phyloP scores from a whole-genome alignment of 2,329 filamentous ascomycete genomes.

The Kalmusia sp. region DNA sequence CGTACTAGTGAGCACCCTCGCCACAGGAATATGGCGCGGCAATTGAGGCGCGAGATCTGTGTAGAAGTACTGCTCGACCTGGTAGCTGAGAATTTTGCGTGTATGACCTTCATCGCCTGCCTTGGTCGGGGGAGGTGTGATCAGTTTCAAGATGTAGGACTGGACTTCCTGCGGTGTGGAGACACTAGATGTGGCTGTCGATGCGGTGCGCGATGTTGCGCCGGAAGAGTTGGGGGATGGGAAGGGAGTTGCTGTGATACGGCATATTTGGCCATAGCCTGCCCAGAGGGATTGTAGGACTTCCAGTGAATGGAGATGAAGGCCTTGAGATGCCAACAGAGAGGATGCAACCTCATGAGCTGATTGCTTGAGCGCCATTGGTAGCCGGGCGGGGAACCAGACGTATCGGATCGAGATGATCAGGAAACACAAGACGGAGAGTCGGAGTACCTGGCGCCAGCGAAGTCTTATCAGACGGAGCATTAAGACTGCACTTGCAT shows the following conservation, averaged over 20 bases:
- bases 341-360: slow-evolving; percentile 31
- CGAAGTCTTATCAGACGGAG: neutral
- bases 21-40: slow-evolving; percentile 54
- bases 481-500: neutral
- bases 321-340: slow-evolving; percentile 32
- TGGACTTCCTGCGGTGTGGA: slow-evolving; percentile 25
- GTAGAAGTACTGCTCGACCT: slow-evolving; percentile 73
- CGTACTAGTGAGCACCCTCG: slow-evolving; percentile 58
- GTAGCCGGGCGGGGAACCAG: neutral
- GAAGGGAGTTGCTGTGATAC: slow-evolving; percentile 52
- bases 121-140: slow-evolving; percentile 58
- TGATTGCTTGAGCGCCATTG: slow-evolving; percentile 50
- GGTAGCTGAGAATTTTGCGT: slow-evolving; percentile 71
- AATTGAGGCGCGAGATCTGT: slow-evolving; percentile 61
- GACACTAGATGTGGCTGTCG: slow-evolving; percentile 14
- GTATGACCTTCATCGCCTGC: slow-evolving; percentile 65
- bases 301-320: slow-evolving; percentile 31
- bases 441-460: neutral
- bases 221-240: slow-evolving; percentile 11
- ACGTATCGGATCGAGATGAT: neutral
- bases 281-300: slow-evolving; percentile 55
- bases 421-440: neutral
- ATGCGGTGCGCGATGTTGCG: slow-evolving; percentile 21
- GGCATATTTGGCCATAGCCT: slow-evolving; percentile 62
- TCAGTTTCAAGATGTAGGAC: slow-evolving; percentile 65